Base-by-base conservation (phyloP, 257 asterid species). In the Nemophila menziesii region DNA sequence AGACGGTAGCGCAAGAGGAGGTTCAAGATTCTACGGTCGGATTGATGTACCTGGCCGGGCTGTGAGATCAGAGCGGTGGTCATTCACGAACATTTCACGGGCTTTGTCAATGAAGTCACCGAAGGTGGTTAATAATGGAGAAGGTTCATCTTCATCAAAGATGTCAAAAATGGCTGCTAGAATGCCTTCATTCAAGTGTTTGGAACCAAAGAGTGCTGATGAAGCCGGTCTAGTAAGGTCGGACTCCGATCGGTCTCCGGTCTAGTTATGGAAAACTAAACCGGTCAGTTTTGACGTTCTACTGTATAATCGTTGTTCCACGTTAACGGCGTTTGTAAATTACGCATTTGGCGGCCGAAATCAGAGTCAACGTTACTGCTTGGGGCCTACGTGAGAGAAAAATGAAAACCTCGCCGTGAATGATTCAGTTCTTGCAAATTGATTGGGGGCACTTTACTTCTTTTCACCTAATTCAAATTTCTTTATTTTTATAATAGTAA, bases 31-130 rank as follows among this genome's bases (percentile, higher is more conserved):
- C 1, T 46, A 39, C 10, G 17, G 60, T 20, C 56, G 54, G 46
- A 41, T 75, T 0, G 92, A 86, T 4, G 47, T 52, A 18, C 48
- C 67, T 4, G 90, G 72, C 53, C 65, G 42, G 27, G 68, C 46
- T 0, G 65, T 54, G 0, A 66, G 66, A n/a, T 83, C 92, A 18
- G 95, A 84, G 51, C 64, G 93, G 52, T 85, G 96, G 95, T 56
- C 24, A 0, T 62, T 65, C 2, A 11, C 60, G 0, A 58, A 29
- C 2, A 51, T 65, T 0, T 65, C 80, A 5, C 63, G 94, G 19
- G 86, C 64, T 0, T 27, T 68, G 14, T 89, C 94, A 10, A 48
- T 71, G 39, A 75, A 44, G 26, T 74, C 79, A 4, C 81, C 92
- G 0, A 65, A 64, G 58, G 73, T 69, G 58, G 61, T 67, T 2